phyloP scores from a whole-genome alignment of 495 filamentous ascomycete genomes.

The Sordaria brevicollis region DNA sequence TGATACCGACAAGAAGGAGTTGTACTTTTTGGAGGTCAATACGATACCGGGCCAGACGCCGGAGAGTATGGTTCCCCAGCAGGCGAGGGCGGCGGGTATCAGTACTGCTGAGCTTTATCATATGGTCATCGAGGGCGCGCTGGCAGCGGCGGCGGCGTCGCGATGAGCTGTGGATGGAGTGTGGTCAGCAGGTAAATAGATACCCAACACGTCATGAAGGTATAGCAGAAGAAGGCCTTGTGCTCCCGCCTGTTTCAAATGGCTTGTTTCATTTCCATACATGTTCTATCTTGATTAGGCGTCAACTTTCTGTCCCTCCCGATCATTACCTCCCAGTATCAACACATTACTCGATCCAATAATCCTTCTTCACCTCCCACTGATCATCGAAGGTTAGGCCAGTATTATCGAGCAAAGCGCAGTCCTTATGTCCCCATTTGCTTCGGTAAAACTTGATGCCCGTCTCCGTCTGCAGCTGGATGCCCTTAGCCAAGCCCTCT shows the following conservation, averaged over 20 bases:
- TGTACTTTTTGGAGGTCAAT: background rate
- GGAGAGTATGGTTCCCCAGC: background rate
- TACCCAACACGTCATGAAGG: background rate
- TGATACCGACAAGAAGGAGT: background rate
- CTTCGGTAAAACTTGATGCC: slow-evolving; percentile 39
- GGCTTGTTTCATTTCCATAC: background rate
- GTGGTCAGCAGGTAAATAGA: background rate
- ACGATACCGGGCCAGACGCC: background rate
- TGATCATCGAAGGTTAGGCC: slow-evolving; percentile 38
- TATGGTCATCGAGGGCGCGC: background rate
- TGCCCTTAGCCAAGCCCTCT: slow-evolving; percentile 39
- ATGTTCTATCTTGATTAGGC: background rate
- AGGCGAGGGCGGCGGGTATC: background rate
- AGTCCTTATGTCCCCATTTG: slow-evolving; percentile 48
- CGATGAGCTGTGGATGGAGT: background rate
- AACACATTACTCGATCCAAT: background rate
- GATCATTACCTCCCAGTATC: background rate
- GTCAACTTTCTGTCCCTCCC: background rate
- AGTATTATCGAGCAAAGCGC: slow-evolving; percentile 30
- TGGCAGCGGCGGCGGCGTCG: background rate
- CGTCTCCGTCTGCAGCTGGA: slow-evolving; percentile 41
- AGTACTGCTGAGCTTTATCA: background rate
- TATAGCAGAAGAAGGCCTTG: background rate
- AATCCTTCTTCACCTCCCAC: slow-evolving; percentile 41
- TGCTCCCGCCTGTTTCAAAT: background rate